Evolutionary conservation across 2,329 filamentous ascomycete genomes (phyloP).

Genomic region (Claviceps monticola): DNA sequence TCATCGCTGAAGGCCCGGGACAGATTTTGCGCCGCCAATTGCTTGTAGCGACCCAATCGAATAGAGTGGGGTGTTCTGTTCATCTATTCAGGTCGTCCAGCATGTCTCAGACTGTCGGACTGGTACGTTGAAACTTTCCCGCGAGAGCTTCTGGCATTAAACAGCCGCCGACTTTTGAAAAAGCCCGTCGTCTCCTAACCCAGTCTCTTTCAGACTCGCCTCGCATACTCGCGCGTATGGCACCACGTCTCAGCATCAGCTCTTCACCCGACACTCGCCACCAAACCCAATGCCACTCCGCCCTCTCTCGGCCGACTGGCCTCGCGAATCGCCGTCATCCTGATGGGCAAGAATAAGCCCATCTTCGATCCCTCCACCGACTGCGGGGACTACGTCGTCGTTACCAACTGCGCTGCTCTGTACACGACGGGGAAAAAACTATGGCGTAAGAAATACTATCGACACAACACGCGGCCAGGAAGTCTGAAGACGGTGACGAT

Average conservation of each 20-base stretch:
- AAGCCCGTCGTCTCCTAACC: not conserved
- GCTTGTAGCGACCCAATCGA: not conserved
- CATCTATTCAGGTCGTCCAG: constrained; percentile 13
- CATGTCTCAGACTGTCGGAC: constrained; percentile 71
- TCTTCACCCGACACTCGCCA: constrained; percentile 48
- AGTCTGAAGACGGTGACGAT: constrained; percentile 80
- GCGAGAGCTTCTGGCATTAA: not conserved
- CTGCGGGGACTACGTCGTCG: constrained; percentile 97
- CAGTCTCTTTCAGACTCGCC: constrained; percentile 53
- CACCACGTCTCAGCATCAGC: constrained; percentile 66
- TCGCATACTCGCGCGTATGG: constrained; percentile 94
- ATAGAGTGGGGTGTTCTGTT: constrained; percentile 7
- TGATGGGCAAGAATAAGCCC: constrained; percentile 99
- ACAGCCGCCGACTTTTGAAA: not conserved
- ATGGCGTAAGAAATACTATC: constrained; percentile 90
- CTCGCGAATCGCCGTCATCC: constrained; percentile 67
- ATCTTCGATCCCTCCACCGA: constrained; percentile 95
- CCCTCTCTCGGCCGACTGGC: constrained; percentile 85
- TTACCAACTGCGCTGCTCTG: constrained; percentile 74
- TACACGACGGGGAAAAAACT: constrained; percentile 86
- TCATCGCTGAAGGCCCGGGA: not conserved
- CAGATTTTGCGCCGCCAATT: not conserved
- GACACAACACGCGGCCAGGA: constrained; percentile 82
- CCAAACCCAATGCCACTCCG: constrained; percentile 41
- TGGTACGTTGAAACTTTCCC: constrained; percentile 35